These are phyloP conservation scores for Leishmania tropica DNA, from an alignment of 208 protist genomes.

Conservation along the genomic window DNA sequence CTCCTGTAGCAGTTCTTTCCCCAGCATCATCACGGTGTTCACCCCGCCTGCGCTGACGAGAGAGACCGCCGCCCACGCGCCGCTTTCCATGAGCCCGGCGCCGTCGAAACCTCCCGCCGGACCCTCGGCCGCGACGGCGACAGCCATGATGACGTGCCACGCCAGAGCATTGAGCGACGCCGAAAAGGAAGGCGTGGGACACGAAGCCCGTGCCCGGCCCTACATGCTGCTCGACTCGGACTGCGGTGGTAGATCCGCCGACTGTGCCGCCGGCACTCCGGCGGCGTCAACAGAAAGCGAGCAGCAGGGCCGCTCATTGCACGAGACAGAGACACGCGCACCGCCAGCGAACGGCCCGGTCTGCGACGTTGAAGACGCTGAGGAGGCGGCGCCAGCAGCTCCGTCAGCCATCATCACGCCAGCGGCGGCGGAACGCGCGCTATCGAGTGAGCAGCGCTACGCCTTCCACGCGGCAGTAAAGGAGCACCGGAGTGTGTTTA, in stretches of 20 bases:
- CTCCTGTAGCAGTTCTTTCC: background rate
- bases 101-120: slow-evolving; percentile 1
- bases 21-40: background rate
- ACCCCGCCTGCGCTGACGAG: background rate
- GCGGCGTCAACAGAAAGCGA: background rate
- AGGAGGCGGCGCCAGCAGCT: background rate
- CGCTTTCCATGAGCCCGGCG: background rate
- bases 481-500: slow-evolving; percentile 66
- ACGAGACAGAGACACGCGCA: background rate
- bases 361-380: background rate
- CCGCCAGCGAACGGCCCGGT: background rate
- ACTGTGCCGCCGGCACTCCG: background rate
- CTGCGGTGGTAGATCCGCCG: background rate
- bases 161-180: background rate
- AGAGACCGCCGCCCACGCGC: background rate
- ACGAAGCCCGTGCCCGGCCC: background rate
- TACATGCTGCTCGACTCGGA: slow-evolving; percentile 24
- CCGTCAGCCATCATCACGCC: background rate
- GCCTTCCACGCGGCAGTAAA: slow-evolving; percentile 49
- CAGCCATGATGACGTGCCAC: background rate
- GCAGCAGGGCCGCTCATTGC: background rate
- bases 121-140: background rate
- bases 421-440: background rate
- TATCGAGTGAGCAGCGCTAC: slow-evolving; percentile 71
- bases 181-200: background rate